Evolutionary conservation across 345 rosid species (phyloP).

Genomic region (Syzygium oleosum): DNA sequence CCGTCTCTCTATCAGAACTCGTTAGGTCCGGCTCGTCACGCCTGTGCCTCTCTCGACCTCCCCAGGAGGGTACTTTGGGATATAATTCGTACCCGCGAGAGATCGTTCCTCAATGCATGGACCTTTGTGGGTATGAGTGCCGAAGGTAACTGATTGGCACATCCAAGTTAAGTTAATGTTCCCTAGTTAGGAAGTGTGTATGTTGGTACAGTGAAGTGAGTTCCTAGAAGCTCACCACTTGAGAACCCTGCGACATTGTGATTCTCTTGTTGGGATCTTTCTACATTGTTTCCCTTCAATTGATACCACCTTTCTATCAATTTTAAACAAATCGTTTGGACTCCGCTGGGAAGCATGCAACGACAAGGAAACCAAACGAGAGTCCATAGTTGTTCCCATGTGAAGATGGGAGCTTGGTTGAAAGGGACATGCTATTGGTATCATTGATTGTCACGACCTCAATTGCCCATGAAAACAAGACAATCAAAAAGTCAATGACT

Average conservation of each 20-base stretch:
- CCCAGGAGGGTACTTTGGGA: accelerated
- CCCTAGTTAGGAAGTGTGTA: neutral
- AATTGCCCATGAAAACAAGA: neutral
- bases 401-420: neutral
- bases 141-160: neutral
- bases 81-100: neutral
- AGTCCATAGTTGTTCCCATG: neutral
- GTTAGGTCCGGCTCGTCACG: neutral
- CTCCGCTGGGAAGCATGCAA: neutral
- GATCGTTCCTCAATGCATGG: neutral
- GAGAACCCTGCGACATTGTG: neutral
- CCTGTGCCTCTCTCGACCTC: neutral
- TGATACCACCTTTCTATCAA: neutral
- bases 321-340: neutral
- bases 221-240: neutral
- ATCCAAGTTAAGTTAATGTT: neutral
- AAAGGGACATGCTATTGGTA: neutral
- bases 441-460: neutral
- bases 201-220: neutral
- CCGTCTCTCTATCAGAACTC: neutral
- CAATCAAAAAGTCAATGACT: neutral
- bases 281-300: neutral
- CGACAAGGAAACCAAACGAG: neutral
- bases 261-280: neutral
- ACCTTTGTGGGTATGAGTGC: neutral